Conservation (phyloP, 2,329 filamentous ascomycete genomes). For the Monosporascus sp. region DNA sequence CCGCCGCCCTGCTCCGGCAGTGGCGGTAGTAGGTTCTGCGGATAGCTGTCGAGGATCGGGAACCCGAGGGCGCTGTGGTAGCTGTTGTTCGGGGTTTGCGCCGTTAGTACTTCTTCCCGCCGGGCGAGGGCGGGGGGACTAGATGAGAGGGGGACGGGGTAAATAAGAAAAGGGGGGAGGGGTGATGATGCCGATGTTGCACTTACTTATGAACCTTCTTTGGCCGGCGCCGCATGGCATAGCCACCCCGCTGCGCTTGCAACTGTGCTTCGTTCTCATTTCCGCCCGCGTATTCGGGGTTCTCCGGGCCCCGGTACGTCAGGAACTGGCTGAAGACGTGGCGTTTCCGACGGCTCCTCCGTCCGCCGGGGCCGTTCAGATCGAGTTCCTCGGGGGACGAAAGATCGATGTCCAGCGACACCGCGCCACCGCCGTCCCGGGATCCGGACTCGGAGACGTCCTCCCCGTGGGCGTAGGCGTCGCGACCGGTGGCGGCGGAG, state of each 20-base stretch:
- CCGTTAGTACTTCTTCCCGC: too few species aligned
- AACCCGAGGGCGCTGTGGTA: slow-evolving; percentile 57
- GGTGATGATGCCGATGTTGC: neutral
- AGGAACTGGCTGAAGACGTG: slow-evolving; percentile 40
- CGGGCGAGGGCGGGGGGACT: neutral
- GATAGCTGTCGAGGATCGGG: slow-evolving; percentile 80
- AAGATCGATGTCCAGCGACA: slow-evolving; percentile 35
- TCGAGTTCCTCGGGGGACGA: slow-evolving; percentile 34
- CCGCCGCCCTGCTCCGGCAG: slow-evolving; percentile 11
- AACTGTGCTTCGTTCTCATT: slow-evolving; percentile 21
- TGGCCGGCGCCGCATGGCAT: slow-evolving; percentile 16
- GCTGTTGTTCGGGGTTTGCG: slow-evolving; percentile 23
- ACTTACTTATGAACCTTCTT: slow-evolving; percentile 27
- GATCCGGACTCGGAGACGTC: slow-evolving; percentile 19
- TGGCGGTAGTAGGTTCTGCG: slow-evolving; percentile 54
- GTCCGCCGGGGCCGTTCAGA: slow-evolving; percentile 7
- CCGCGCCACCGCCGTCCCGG: slow-evolving; percentile 24
- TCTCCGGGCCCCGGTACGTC: slow-evolving; percentile 25
- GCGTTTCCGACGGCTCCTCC: slow-evolving; percentile 22
- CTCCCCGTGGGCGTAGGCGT: slow-evolving; percentile 27
- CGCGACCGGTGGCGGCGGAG: slow-evolving; percentile 14
- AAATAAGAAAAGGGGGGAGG: neutral
- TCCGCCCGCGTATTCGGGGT: slow-evolving; percentile 17
- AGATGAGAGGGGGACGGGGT: too few species aligned
- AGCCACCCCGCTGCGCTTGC: slow-evolving; percentile 1